Evolutionary conservation across 2,329 filamentous ascomycete species (phyloP).

Genomic region (Hypoxylon sp.): DNA sequence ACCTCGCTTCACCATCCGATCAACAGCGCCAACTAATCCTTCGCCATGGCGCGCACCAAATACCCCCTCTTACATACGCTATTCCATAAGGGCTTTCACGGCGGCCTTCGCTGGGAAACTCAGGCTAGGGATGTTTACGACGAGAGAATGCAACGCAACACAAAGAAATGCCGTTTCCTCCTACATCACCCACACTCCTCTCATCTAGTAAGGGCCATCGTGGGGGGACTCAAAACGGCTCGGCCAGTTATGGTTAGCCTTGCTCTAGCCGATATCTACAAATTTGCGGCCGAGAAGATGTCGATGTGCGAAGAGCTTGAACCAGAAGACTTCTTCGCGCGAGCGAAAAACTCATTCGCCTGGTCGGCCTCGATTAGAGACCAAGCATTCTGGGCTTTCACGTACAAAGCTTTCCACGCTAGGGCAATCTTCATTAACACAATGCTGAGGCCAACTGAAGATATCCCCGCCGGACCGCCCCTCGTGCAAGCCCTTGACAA

Average conservation of each 20-base stretch:
- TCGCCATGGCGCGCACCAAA: conserved; percentile 9
- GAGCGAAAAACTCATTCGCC: conserved; percentile 26
- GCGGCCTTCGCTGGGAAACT: conserved; percentile 13
- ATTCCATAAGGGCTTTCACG: background rate
- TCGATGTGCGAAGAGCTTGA: conserved; percentile 21
- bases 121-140: background rate
- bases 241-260: conserved; percentile 1
- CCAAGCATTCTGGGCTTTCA: conserved; percentile 45
- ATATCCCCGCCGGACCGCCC: background rate
- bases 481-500: conserved; percentile 21
- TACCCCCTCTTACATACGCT: background rate
- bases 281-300: conserved; percentile 32
- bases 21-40: background rate
- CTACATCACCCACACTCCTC: conserved; percentile 29
- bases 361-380: conserved; percentile 36
- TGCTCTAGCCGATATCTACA: conserved; percentile 28
- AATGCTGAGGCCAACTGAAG: background rate
- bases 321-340: conserved; percentile 36
- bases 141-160: background rate
- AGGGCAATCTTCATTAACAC: conserved; percentile 35
- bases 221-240: conserved; percentile 10
- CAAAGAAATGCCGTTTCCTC: conserved; percentile 19
- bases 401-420: conserved; percentile 44
- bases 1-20: background rate
- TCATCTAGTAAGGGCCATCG: conserved; percentile 27